phyloP scores from a whole-genome alignment of 768 basidiomycete species.

The Cyclocybe cylindracea region DNA sequence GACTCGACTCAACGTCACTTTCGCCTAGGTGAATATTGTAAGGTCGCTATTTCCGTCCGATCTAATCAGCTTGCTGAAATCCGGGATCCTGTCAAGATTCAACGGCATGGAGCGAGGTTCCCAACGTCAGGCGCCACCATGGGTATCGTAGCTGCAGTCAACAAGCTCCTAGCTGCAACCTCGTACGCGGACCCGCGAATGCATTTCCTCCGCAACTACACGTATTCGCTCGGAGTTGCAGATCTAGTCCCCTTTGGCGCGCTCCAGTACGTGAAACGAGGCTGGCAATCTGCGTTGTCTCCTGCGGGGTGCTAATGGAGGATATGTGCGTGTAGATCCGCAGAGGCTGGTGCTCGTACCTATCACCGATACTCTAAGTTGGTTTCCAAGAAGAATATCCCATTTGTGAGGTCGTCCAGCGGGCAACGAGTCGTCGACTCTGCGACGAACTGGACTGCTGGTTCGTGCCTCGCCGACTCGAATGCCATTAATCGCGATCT shows the following conservation, averaged over 20 bases:
- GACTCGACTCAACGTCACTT: neutral
- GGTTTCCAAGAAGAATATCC: slow-evolving; percentile 42
- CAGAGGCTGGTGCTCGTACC: slow-evolving; percentile 49
- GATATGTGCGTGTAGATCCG: slow-evolving; percentile 23
- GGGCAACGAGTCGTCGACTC: slow-evolving; percentile 63
- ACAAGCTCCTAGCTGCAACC: slow-evolving; percentile 51
- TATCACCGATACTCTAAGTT: slow-evolving; percentile 57
- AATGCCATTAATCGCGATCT: neutral
- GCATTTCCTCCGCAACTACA: slow-evolving; percentile 59
- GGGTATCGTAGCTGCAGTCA: slow-evolving; percentile 47
- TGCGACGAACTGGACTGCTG: slow-evolving; percentile 71
- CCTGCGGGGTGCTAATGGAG: neutral
- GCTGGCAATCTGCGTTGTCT: neutral
- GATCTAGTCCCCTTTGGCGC: slow-evolving; percentile 72
- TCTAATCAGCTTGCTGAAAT: neutral
- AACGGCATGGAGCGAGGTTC: slow-evolving; percentile 80
- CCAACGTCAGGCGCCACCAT: slow-evolving; percentile 56
- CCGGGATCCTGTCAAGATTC: slow-evolving; percentile 47
- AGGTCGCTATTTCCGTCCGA: slow-evolving; percentile 17
- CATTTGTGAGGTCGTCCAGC: slow-evolving; percentile 50
- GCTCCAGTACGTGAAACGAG: slow-evolving; percentile 45
- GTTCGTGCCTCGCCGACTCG: slow-evolving; percentile 29
- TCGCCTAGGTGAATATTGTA: slow-evolving; percentile 59
- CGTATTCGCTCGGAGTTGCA: slow-evolving; percentile 56
- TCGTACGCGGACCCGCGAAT: slow-evolving; percentile 46